Conservation (phyloP, 345 rosid genomes). For the Euphorbia pulcherrima region DNA sequence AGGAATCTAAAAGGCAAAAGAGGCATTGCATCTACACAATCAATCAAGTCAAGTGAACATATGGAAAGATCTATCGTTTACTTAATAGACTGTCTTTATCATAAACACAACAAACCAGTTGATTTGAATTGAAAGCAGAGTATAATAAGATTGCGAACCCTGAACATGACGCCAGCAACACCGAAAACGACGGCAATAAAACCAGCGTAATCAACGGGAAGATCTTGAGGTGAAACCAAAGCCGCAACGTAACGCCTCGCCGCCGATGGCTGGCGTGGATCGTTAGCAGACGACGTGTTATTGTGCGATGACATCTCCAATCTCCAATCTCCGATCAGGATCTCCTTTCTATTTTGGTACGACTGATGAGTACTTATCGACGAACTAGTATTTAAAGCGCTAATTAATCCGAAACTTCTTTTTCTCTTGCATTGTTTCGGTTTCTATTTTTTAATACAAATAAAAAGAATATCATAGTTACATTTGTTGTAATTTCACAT, state of each 20-base stretch:
- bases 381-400: neutral
- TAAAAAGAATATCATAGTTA: too few relatives aligned
- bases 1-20: neutral
- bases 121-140: neutral
- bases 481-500: too few relatives aligned
- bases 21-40: neutral
- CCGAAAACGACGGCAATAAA: conserved; percentile 91
- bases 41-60: neutral
- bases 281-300: conserved; percentile 54
- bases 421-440: too few relatives aligned
- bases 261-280: conserved; percentile 80
- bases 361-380: neutral
- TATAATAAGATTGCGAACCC: conserved; percentile 35
- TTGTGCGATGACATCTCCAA: conserved; percentile 21
- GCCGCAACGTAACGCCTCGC: conserved; percentile 59
- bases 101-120: neutral
- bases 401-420: too few relatives aligned
- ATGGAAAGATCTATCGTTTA: neutral
- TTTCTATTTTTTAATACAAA: too few relatives aligned
- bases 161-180: conserved; percentile 87
- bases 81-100: neutral
- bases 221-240: conserved; percentile 60
- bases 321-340: neutral
- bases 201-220: conserved; percentile 94
- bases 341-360: neutral